Percentiles rank a stretch among this genome's conserved stretches.
Conservation (phyloP, 2,329 filamentous ascomycete species). For the Lecanicillium sp. region DNA sequence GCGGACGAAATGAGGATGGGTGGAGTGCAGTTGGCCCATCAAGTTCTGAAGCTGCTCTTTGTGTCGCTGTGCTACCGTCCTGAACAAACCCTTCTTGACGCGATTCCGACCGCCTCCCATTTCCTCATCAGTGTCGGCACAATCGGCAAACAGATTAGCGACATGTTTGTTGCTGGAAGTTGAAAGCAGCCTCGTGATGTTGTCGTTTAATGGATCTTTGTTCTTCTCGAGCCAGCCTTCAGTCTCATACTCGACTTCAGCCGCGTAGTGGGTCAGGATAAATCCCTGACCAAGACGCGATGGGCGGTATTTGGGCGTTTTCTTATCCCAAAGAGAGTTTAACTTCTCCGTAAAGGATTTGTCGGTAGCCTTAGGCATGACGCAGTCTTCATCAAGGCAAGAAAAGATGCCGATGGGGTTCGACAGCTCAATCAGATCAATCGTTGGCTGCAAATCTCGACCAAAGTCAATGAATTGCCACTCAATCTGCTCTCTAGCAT, state of each 20-base stretch:
- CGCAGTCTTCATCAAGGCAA: slow-evolving; percentile 92
- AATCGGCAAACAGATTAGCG: slow-evolving; percentile 79
- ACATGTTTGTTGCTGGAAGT: slow-evolving; percentile 76
- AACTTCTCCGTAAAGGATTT: slow-evolving; percentile 96
- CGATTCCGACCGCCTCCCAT: slow-evolving; percentile 59
- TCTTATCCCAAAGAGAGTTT: slow-evolving; percentile 94
- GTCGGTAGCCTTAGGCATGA: slow-evolving; percentile 98
- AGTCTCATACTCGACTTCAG: slow-evolving; percentile 95
- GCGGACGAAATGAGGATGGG: slow-evolving; percentile 95
- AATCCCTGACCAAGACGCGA: slow-evolving; percentile 88
- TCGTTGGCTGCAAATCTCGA: slow-evolving; percentile 91
- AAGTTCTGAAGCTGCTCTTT: slow-evolving; percentile 97
- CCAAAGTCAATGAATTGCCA: slow-evolving; percentile 99
- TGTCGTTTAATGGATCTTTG: slow-evolving; percentile 97
- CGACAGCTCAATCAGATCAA: slow-evolving; percentile 89
- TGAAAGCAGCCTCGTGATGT: slow-evolving; percentile 81
- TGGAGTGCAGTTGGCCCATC: slow-evolving; percentile 90
- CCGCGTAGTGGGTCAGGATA: slow-evolving; percentile 92
- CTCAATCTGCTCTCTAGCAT: slow-evolving; percentile 93
- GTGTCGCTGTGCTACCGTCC: slow-evolving; percentile 91
- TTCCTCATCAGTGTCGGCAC: slow-evolving; percentile 73
- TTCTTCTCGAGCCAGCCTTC: slow-evolving; percentile 97
- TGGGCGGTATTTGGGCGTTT: slow-evolving; percentile 84
- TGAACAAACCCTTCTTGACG: slow-evolving; percentile 95
- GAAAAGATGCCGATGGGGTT: slow-evolving; percentile 99